Percentiles rank a stretch among this genome's conserved stretches.
These are phyloP conservation scores for Populus simonii DNA, from an alignment of 345 rosid species.

Conservation along the genomic window DNA sequence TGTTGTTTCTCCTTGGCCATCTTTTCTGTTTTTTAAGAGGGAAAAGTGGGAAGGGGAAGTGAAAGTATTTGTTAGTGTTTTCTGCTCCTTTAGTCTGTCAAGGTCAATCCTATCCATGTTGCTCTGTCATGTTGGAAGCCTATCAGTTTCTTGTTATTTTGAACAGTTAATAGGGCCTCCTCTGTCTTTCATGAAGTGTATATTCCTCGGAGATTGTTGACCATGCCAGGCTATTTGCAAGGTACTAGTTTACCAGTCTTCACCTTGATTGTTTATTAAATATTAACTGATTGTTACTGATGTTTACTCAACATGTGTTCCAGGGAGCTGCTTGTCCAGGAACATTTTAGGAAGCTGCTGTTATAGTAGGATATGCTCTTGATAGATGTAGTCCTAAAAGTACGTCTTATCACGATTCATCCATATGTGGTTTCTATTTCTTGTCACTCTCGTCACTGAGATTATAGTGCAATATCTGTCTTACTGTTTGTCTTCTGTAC, in stretches of 20 bases:
- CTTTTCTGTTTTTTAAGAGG: slow-evolving; percentile 60
- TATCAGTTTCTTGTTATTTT: slow-evolving; percentile 16
- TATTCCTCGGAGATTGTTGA: slow-evolving; percentile 30
- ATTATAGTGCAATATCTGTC: background rate
- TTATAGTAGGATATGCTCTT: slow-evolving; percentile 14
- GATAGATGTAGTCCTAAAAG: slow-evolving; percentile 8
- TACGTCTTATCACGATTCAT: slow-evolving; percentile 9
- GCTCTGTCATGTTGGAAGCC: slow-evolving; percentile 20
- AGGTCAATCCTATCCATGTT: slow-evolving; percentile 24
- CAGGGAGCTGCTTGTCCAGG: slow-evolving; percentile 24
- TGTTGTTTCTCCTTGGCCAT: slow-evolving; percentile 41
- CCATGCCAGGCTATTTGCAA: slow-evolving; percentile 15
- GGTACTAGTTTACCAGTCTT: slow-evolving; percentile 27
- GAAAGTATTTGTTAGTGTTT: slow-evolving; percentile 13
- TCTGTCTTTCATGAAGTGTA: slow-evolving; percentile 6
- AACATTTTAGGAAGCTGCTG: slow-evolving; percentile 20
- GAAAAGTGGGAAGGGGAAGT: slow-evolving; percentile 56
- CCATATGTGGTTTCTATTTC: background rate
- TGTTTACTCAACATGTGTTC: background rate
- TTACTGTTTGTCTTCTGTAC: slow-evolving; percentile 1
- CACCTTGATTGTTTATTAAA: background rate
- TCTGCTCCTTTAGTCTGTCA: slow-evolving; percentile 29
- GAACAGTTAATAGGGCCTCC: background rate
- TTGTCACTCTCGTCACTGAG: background rate
- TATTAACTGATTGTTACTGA: background rate